phyloP scores from a whole-genome alignment of 129 eudicot genomes.

The Ambrosia trifida region DNA sequence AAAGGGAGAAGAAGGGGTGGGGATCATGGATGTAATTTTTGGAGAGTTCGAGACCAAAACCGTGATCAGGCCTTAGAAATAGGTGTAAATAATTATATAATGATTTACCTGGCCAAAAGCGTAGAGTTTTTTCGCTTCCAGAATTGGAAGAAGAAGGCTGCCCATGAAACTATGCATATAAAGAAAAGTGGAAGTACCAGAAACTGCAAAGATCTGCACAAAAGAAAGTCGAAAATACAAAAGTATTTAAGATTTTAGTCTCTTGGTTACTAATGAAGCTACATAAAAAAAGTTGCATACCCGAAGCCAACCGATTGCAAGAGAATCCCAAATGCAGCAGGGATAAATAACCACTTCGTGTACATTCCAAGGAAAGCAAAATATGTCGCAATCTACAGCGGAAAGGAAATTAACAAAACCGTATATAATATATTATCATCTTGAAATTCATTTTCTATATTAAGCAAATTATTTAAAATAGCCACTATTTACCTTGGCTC shows the following conservation, averaged over 20 bases:
- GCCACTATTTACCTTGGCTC: constrained; percentile 59
- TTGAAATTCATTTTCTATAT: neutral
- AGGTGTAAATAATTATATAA: no score
- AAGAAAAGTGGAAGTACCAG: constrained; percentile 80
- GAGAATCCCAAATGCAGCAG: constrained; percentile 67
- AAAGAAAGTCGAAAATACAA: neutral
- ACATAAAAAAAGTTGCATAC: constrained; percentile 39
- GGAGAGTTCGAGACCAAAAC: no score
- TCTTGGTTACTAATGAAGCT: neutral
- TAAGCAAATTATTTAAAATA: neutral
- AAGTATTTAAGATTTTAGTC: neutral
- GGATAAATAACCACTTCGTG: constrained; percentile 75
- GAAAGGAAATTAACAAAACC: neutral
- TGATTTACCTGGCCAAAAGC: constrained; percentile 59
- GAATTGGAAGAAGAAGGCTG: constrained; percentile 78
- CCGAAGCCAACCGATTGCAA: constrained; percentile 72
- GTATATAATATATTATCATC: no score
- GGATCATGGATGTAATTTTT: no score
- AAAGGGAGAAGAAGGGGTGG: no score
- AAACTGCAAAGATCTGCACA: constrained; percentile 66
- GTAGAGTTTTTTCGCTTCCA: constrained; percentile 87
- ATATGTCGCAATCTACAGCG: constrained; percentile 70
- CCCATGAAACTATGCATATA: constrained; percentile 66
- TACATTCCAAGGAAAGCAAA: constrained; percentile 93
- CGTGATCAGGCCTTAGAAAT: no score